Conservation (phyloP, 495 filamentous ascomycete genomes). For the Baudoinia panamericana region DNA sequence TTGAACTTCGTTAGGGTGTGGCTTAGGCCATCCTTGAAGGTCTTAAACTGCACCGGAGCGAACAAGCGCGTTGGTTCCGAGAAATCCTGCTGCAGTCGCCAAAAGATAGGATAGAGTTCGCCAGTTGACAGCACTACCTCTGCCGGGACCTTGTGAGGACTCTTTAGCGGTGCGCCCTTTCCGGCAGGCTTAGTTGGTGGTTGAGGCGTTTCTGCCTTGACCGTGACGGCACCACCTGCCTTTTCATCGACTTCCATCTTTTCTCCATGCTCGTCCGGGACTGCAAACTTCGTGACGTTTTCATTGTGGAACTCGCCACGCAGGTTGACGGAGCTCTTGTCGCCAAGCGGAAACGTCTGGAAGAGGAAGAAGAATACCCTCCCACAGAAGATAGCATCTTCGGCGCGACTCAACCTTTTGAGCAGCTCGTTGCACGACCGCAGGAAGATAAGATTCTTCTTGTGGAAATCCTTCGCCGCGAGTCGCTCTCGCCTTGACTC, state of each 20-base stretch:
- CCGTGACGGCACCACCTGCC: slow-evolving; percentile 5
- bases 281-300: slow-evolving; percentile 82
- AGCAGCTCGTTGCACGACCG: slow-evolving; percentile 91
- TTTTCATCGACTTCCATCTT: slow-evolving; percentile 40
- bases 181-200: slow-evolving; percentile 23
- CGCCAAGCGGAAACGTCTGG: slow-evolving; percentile 88
- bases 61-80: slow-evolving; percentile 80
- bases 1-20: slow-evolving; percentile 69
- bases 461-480: slow-evolving; percentile 69
- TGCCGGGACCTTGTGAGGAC: slow-evolving; percentile 18
- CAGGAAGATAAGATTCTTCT: slow-evolving; percentile 76
- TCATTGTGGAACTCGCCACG: slow-evolving; percentile 92
- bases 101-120: slow-evolving; percentile 80
- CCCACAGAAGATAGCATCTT: slow-evolving; percentile 94
- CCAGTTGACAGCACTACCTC: slow-evolving; percentile 48
- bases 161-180: slow-evolving; percentile 4
- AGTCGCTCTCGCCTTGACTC: slow-evolving; percentile 83
- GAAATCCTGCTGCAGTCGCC: slow-evolving; percentile 81
- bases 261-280: slow-evolving; percentile 35
- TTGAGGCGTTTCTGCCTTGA: slow-evolving; percentile 11
- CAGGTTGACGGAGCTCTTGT: slow-evolving; percentile 93
- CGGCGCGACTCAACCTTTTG: slow-evolving; percentile 75
- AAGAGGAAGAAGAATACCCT: slow-evolving; percentile 96
- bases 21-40: slow-evolving; percentile 69
- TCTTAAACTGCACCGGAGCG: slow-evolving; percentile 48